These are phyloP conservation scores for Globisporangium irregulare DNA, from an alignment of 352 stramenopile species.

Conservation along the genomic window DNA sequence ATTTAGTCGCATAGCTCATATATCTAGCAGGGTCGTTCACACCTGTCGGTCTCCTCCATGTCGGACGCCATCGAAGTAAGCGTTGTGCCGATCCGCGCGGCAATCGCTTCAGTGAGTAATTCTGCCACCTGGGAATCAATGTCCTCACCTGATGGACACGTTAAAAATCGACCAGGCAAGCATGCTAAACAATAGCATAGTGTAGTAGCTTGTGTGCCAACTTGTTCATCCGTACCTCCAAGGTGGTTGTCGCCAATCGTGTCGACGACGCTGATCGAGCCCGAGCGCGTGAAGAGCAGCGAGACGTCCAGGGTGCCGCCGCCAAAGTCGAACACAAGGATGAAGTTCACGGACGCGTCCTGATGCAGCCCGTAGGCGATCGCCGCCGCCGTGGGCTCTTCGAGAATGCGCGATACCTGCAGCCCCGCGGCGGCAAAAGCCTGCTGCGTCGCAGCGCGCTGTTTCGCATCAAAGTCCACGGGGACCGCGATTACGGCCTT, in stretches of 20 bases:
- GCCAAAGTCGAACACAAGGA: conserved; percentile 98
- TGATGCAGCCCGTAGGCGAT: conserved; percentile 98
- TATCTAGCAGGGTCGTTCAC: not conserved
- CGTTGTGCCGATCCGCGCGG: conserved; percentile 24
- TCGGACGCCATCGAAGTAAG: conserved; percentile 31
- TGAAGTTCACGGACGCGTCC: conserved; percentile 87
- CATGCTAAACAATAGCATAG: too few species aligned
- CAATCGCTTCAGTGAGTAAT: conserved; percentile 87
- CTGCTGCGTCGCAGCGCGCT: conserved; percentile 82
- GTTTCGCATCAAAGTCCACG: conserved; percentile 88
- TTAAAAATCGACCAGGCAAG: too few species aligned
- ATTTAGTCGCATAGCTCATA: not conserved
- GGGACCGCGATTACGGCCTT: conserved; percentile 89
- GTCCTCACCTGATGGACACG: conserved; percentile 65
- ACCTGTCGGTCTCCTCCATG: conserved; percentile 20
- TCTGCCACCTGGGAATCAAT: conserved; percentile 90
- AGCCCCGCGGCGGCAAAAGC: conserved; percentile 90
- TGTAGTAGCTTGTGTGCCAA: too few species aligned
- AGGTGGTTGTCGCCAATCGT: conserved; percentile 95
- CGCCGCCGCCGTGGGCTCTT: conserved; percentile 97
- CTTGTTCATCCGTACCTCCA: conserved; percentile 42
- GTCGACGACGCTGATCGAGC: conserved; percentile 90
- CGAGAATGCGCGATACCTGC: conserved; percentile 94
- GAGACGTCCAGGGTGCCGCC: conserved; percentile 97
- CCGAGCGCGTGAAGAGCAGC: conserved; percentile 93